Conservation (phyloP, 78 protist species). For the Dictyostelium intermedium region DNA sequence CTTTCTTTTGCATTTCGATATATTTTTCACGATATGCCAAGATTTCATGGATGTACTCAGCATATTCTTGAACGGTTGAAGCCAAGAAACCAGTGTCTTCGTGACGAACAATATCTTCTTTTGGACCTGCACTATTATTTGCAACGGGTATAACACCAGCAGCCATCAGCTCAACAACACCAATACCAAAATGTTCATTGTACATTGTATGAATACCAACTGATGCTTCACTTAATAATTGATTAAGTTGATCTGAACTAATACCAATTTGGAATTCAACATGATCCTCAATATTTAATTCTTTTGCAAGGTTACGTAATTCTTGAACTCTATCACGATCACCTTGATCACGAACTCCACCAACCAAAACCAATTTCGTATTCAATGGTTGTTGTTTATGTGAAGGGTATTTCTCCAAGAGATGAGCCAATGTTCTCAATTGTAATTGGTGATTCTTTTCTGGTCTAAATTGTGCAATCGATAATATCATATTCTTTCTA, state of each 20-base stretch:
- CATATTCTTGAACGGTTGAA: slow-evolving; percentile 82
- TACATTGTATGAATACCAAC: slow-evolving; percentile 96
- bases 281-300: slow-evolving; percentile 39
- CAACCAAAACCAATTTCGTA: slow-evolving; percentile 80
- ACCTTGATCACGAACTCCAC: slow-evolving; percentile 84
- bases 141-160: slow-evolving; percentile 88
- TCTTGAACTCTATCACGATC: slow-evolving; percentile 83
- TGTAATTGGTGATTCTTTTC: slow-evolving; percentile 93
- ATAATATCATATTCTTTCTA: slow-evolving; percentile 71
- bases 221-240: slow-evolving; percentile 28
- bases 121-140: slow-evolving; percentile 90
- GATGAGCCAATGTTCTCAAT: slow-evolving; percentile 67
- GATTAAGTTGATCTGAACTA: slow-evolving; percentile 5
- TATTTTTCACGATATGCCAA: slow-evolving; percentile 49
- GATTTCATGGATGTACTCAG: slow-evolving; percentile 78
- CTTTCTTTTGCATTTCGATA: slow-evolving; percentile 60
- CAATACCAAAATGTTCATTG: slow-evolving; percentile 97
- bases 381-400: slow-evolving; percentile 28
- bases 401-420: slow-evolving; percentile 52
- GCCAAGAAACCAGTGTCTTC: slow-evolving; percentile 82
- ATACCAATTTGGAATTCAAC: slow-evolving; percentile 39
- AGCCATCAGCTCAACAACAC: slow-evolving; percentile 95
- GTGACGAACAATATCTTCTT: slow-evolving; percentile 83
- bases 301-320: slow-evolving; percentile 12
- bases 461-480: slow-evolving; percentile 95